Evolutionary conservation across 768 basidiomycete species (phyloP).

Genomic region (Leccinum aurantiacum): DNA sequence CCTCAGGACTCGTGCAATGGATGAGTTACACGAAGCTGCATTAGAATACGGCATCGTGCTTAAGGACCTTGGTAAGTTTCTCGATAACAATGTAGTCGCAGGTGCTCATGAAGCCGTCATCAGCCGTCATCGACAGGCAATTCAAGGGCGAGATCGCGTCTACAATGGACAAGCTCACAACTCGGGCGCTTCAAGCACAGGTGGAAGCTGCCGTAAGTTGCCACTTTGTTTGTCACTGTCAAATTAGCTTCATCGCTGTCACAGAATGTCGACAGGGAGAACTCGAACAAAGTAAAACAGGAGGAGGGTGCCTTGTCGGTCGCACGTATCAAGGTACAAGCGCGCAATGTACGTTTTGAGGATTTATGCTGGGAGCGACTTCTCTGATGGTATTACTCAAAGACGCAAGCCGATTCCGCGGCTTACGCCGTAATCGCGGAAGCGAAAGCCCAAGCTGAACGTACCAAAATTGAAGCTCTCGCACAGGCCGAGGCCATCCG

Average conservation of each 20-base stretch:
- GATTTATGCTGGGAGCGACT: background rate
- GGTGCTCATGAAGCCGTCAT: slow-evolving; percentile 10
- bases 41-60: slow-evolving; percentile 81
- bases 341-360: slow-evolving; percentile 43
- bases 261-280: slow-evolving; percentile 83
- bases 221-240: slow-evolving; percentile 1
- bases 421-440: slow-evolving; percentile 73
- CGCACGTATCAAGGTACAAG: slow-evolving; percentile 71
- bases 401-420: slow-evolving; percentile 73
- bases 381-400: slow-evolving; percentile 11
- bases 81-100: background rate
- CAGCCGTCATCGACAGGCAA: slow-evolving; percentile 82
- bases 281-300: slow-evolving; percentile 84
- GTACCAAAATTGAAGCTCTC: slow-evolving; percentile 65
- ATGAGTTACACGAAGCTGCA: slow-evolving; percentile 79
- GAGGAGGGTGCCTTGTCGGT: slow-evolving; percentile 79
- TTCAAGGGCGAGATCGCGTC: slow-evolving; percentile 87
- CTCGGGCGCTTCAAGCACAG: slow-evolving; percentile 81
- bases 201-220: slow-evolving; percentile 75
- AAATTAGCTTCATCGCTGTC: background rate
- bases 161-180: slow-evolving; percentile 85
- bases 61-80: slow-evolving; percentile 66
- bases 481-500: slow-evolving; percentile 78
- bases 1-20: slow-evolving; percentile 79
- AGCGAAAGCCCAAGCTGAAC: slow-evolving; percentile 71